Evolutionary conservation across 768 basidiomycete species (phyloP), one percentile per base, ranked within the genome.

Genomic region (Boletus subcaerulescens): DNA sequence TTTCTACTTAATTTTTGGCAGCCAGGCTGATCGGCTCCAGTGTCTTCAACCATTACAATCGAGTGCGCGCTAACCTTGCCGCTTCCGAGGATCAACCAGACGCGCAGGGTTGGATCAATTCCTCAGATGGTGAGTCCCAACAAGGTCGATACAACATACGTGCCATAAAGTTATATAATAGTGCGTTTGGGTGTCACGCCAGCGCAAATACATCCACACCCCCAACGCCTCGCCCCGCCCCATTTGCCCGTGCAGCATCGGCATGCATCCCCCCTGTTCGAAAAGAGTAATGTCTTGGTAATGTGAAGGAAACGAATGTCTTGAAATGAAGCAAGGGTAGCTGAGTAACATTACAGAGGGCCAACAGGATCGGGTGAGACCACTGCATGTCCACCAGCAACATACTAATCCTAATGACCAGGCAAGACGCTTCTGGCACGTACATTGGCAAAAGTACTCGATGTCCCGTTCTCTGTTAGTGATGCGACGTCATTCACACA

Each of bases 401-500:
- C 5, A n/a, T 54, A 38, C 43, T 53, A 22, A 53, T 42, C 26
- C 17, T 59, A 48, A 38, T 51, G 39, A 35, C 40, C 58, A 84
- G 93, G 94, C 20, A 98, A 98, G 74, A 97, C 94, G 0, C 73
- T 96, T 33, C 75, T 98, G 20, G 92, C 89, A n/a, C 82, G 83
- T 63, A 98, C 94, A 10, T 77, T 98, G n/a, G 95, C 95, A 13
- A 84, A 81, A 64, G 85, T 94, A 6, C 75, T 98, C 8, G 89
- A 97, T 66, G 93, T 98, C 0, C 96, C 96, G 1, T 98, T 97
- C 69, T 95, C 94, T 17, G 82, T 89, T 56, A 91, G 85, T 63
- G 95, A 98, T 64, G 96, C 95, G 20, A 98, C 95, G 18, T 83
- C 93, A 4, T 92, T 97, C 63, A 98, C 96, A 12, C 91, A 93